These are phyloP conservation scores for Gossypium longicalyx DNA, from an alignment of 345 rosid species.

Conservation along the genomic window DNA sequence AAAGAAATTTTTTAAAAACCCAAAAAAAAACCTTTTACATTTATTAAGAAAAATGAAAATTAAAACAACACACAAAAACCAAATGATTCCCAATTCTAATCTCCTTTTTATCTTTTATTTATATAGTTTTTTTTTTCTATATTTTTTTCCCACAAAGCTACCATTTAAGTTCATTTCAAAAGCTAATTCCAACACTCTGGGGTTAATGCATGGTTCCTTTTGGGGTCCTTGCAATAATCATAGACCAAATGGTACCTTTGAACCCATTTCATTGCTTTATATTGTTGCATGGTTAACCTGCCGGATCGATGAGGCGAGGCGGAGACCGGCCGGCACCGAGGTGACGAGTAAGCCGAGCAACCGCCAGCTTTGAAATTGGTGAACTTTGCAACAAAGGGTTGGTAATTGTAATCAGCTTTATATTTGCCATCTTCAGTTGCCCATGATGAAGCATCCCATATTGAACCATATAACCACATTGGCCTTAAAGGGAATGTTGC, in stretches of 20 bases:
- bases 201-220: conserved; percentile 71
- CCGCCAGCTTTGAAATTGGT: conserved; percentile 70
- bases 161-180: not conserved
- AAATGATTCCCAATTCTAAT: not conserved
- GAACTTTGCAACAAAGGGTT: conserved; percentile 73
- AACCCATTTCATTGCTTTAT: conserved; percentile 73
- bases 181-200: conserved; percentile 69
- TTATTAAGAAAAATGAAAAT: not conserved
- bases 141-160: not conserved
- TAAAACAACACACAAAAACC: not conserved
- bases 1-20: not conserved
- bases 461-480: conserved; percentile 94
- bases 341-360: conserved; percentile 65
- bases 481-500: conserved; percentile 84
- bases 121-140: not conserved
- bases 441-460: conserved; percentile 99
- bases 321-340: conserved; percentile 56
- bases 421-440: conserved; percentile 96
- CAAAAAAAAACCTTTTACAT: not conserved
- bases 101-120: not conserved
- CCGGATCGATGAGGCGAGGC: conserved; percentile 74
- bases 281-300: conserved; percentile 55
- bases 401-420: conserved; percentile 82
- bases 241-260: conserved; percentile 63
- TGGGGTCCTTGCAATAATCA: conserved; percentile 69